Percentiles rank a stretch among this genome's conserved stretches.
phyloP scores from a whole-genome alignment of 2,329 filamentous ascomycete genomes.

The Oidium heveae region DNA sequence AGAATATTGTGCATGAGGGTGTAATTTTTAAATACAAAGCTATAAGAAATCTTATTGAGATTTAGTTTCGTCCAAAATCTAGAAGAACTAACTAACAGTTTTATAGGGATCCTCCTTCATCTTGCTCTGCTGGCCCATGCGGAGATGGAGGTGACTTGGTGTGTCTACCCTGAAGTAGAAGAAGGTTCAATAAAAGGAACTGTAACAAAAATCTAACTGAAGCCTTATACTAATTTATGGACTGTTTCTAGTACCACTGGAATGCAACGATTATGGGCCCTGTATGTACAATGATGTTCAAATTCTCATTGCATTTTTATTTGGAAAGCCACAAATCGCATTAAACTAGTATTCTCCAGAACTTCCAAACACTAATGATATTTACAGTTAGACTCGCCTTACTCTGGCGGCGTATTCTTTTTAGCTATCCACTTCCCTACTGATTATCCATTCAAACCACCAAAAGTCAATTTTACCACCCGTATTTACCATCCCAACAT shows the following conservation, averaged over 20 bases:
- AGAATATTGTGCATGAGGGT: no score
- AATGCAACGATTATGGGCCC: conserved; percentile 99
- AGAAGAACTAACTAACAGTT: conserved; percentile 3
- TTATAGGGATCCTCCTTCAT: conserved; percentile 81
- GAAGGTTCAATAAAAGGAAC: no score
- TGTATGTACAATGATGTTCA: conserved; percentile 30
- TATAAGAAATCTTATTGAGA: no score
- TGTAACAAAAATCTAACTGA: not conserved
- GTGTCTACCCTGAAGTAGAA: no score
- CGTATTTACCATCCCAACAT: conserved; percentile 99
- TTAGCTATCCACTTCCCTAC: conserved; percentile 96
- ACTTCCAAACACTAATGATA: conserved; percentile 3
- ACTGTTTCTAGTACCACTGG: conserved; percentile 72
- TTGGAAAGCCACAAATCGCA: conserved; percentile 3
- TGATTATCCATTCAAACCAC: conserved; percentile 99
- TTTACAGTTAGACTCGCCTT: conserved; percentile 69
- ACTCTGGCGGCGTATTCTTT: conserved; percentile 97
- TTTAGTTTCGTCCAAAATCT: no score
- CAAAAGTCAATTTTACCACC: conserved; percentile 99
- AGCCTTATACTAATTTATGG: conserved; percentile 13
- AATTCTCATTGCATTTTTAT: conserved; percentile 4
- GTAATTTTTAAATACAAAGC: no score
- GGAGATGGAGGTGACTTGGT: conserved; percentile 41
- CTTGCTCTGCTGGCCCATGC: conserved; percentile 89
- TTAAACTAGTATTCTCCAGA: conserved; percentile 1